Evolutionary conservation across 345 rosid species (phyloP), one percentile per base, ranked within the genome.

Genomic region (Euphorbia lathyris): DNA sequence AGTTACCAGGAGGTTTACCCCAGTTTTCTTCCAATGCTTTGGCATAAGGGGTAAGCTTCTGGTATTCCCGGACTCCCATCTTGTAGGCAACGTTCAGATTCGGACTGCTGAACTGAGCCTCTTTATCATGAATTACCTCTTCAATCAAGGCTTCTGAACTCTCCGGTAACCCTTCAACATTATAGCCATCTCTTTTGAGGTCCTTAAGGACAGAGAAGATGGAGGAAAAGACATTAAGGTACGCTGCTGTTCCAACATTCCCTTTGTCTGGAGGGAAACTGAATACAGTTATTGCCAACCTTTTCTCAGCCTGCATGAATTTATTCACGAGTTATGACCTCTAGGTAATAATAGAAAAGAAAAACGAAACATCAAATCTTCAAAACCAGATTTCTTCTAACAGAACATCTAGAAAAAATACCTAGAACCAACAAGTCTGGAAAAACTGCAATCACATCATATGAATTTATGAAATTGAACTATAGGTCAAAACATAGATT

Each of bases 251-350:
- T 16, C 99, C 99, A 23, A 95, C 88, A 63, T 95, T 95, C 50
- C 99, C 99, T 76, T 95, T 95, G 78, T 95, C 97, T 1, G 99
- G 97, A 73, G 99, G 99, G 81, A 94, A 94, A 81, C 97, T 94
- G 87, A 94, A 94, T 73, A 94, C 99, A 7, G 99, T 94, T 76
- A 95, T 90, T 11, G 99, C 97, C 7, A 95, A 68, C 78, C 75
- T 90, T 88, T 92, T 95, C 83, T 87, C 96, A 9, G 88, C 82
- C 98, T 94, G 96, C 81, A 72, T 56, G 9, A 63, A 59, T 30
- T 25, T 47, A 74, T 48, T 22, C 23, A 9, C 38, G 73, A 60
- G 67, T 73, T 51, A 77, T 34, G 58, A 78, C 16, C 36, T 73
- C 38, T 66, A 60, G 30, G 36, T 0, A 17, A 17, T 34, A 0